These are phyloP conservation scores for Agrocybe praecox DNA, from an alignment of 768 basidiomycete genomes.

Conservation along the genomic window DNA sequence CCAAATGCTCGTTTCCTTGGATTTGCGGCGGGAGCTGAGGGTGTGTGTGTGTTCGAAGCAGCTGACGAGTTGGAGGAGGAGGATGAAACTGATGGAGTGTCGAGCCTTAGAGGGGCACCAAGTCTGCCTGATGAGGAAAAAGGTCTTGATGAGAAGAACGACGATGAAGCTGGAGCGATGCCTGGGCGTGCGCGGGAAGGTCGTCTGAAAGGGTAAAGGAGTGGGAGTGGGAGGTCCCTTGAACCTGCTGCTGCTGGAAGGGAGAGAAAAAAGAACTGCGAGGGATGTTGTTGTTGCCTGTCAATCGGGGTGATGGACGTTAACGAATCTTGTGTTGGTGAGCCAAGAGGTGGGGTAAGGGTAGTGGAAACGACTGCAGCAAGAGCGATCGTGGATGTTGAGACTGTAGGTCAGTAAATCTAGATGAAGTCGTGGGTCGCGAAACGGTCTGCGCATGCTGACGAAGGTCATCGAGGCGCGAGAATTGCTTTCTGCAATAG, in stretches of 20 bases:
- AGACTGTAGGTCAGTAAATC: conserved; percentile 30
- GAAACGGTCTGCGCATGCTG: conserved; percentile 95
- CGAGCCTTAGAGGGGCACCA: conserved; percentile 56
- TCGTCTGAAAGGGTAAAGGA: conserved; percentile 44
- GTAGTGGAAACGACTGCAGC: conserved; percentile 75
- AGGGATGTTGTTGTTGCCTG: conserved; percentile 22
- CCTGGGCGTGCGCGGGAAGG: conserved; percentile 58
- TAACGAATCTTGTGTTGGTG: not conserved
- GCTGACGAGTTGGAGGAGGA: conserved; percentile 30
- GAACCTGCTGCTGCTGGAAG: conserved; percentile 36
- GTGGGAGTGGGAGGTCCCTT: not conserved
- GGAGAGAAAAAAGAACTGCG: conserved; percentile 55
- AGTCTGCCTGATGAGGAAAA: conserved; percentile 55
- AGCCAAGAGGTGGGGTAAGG: conserved; percentile 39
- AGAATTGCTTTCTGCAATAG: conserved; percentile 95
- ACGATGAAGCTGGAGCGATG: conserved; percentile 71
- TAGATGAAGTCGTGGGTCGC: conserved; percentile 57
- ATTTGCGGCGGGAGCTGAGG: conserved; percentile 28
- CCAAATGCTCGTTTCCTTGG: conserved; percentile 66
- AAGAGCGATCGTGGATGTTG: conserved; percentile 54
- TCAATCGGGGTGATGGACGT: no score
- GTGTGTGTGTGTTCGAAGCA: conserved; percentile 20
- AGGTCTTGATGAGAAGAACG: conserved; percentile 54
- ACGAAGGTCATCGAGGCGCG: conserved; percentile 93
- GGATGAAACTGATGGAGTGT: conserved; percentile 23